Evolutionary conservation across 148 eudicot species (phyloP).

Genomic region (Chenopodium album): DNA sequence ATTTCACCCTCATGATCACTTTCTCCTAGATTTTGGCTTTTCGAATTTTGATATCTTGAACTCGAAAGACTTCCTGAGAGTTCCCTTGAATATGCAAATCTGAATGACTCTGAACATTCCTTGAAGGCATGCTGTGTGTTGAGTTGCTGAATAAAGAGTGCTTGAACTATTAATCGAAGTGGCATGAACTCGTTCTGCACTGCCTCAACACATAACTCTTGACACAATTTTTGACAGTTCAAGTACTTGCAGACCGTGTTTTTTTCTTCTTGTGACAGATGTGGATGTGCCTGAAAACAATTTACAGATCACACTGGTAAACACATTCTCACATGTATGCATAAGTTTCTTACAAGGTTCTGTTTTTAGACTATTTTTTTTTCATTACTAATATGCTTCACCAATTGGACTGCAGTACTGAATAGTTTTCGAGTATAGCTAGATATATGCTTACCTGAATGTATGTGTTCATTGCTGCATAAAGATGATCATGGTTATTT

Average conservation of each 20-base stretch:
- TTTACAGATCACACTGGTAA: neutral
- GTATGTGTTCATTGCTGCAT: slow-evolving; percentile 57
- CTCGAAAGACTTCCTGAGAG: slow-evolving; percentile 72
- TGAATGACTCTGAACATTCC: slow-evolving; percentile 83
- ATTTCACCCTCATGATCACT: slow-evolving; percentile 42
- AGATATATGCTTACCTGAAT: slow-evolving; percentile 48
- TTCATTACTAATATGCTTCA: neutral
- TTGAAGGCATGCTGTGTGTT: slow-evolving; percentile 78
- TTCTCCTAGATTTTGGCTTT: slow-evolving; percentile 52
- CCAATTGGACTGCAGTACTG: neutral
- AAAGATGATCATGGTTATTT: slow-evolving; percentile 74
- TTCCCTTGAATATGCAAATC: slow-evolving; percentile 55
- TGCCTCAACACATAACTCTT: slow-evolving; percentile 83
- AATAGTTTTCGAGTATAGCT: too few species aligned
- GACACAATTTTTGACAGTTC: slow-evolving; percentile 78
- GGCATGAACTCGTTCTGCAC: slow-evolving; percentile 96
- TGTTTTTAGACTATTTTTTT: neutral
- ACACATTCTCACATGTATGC: neutral
- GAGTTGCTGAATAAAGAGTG: slow-evolving; percentile 81
- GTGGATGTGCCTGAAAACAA: slow-evolving; percentile 56
- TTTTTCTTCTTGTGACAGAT: slow-evolving; percentile 72
- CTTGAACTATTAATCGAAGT: slow-evolving; percentile 80
- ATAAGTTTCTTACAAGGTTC: neutral
- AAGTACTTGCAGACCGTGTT: slow-evolving; percentile 66
- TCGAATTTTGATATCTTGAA: slow-evolving; percentile 47